These are phyloP conservation scores for Inga leiocalycina DNA, from an alignment of 306 rosid genomes.

Conservation along the genomic window DNA sequence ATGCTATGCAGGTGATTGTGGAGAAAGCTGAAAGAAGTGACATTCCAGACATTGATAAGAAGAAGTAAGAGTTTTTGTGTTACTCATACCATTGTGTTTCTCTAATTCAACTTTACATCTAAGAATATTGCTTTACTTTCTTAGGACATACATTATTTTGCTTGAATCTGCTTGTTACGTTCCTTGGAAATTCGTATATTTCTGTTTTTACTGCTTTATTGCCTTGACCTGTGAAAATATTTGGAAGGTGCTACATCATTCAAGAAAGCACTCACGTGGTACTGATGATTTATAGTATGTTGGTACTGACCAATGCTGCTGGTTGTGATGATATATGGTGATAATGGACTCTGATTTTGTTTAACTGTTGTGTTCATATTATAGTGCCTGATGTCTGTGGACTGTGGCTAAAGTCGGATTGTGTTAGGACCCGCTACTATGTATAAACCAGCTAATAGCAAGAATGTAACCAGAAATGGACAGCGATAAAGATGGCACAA, in stretches of 20 bases:
- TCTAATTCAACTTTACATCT: background rate
- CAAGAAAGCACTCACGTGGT: background rate
- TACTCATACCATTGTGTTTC: background rate
- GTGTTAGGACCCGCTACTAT: background rate
- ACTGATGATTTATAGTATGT: background rate
- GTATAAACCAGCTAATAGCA: background rate
- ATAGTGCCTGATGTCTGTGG: background rate
- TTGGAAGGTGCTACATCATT: background rate
- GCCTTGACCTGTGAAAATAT: background rate
- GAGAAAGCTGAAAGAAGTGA: conserved; percentile 90
- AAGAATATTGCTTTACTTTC: conserved; percentile 17
- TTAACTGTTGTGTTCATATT: background rate
- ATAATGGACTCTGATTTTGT: conserved; percentile 10
- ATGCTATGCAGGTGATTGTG: conserved; percentile 74
- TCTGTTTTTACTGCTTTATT: background rate
- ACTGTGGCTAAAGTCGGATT: background rate
- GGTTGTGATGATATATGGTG: background rate
- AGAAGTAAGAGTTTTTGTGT: conserved; percentile 59
- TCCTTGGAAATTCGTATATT: background rate
- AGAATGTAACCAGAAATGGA: background rate
- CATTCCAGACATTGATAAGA: conserved; percentile 85
- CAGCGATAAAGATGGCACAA: background rate
- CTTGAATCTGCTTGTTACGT: background rate
- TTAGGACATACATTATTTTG: background rate
- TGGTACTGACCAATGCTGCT: background rate